Evolutionary conservation across 345 rosid genomes (phyloP), one percentile per base, ranked within the genome.

Genomic region (Eucalyptus marginata): DNA sequence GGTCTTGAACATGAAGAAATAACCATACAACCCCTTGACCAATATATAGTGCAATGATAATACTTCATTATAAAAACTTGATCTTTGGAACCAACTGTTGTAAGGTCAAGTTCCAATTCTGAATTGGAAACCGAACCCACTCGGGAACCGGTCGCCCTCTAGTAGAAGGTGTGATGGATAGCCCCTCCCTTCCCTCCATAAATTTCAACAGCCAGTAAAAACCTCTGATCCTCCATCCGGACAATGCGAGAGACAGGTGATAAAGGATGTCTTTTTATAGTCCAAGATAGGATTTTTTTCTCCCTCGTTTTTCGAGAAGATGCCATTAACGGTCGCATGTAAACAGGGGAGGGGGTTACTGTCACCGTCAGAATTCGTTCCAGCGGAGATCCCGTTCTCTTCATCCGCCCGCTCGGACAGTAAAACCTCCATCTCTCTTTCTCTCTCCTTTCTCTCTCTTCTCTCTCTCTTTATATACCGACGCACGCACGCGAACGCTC

Each of bases 61-160:
- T 68, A 33, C 18, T 18, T 68, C 20, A 2, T 68, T 10, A 3
- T 0, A 68, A 33, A 33, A 33, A 33, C 40, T 17, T 18, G 44
- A 31, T 68, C 40, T 68, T 68, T 25, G 62, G 29, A 56, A 56
- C 29, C 6, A 0, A 25, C 13, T 3, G 0, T 52, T 52, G 0
- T 52, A 18, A 52, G 25, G 24, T 52, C 10, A 8, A 52, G 58
- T 3, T 52, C 0, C 1, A 4, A 56, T 24, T 24, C 0, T 0
- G 4, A 25, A 56, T 22, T 6, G 1, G 2, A 6, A 27, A 64
- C 9, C 40, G 40, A 36, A 36, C 40, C 40, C 40, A 36, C 40
- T 22, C 13, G 1, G 2, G 3, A 27, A 64, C 9, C 76, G 18
- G 13, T n/a, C 20, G 0, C 5, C 10, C 6, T 0, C 25, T 29